Evolutionary conservation across 202 grass and related monocot genomes (phyloP).

Genomic region (Digitaria exilis): DNA sequence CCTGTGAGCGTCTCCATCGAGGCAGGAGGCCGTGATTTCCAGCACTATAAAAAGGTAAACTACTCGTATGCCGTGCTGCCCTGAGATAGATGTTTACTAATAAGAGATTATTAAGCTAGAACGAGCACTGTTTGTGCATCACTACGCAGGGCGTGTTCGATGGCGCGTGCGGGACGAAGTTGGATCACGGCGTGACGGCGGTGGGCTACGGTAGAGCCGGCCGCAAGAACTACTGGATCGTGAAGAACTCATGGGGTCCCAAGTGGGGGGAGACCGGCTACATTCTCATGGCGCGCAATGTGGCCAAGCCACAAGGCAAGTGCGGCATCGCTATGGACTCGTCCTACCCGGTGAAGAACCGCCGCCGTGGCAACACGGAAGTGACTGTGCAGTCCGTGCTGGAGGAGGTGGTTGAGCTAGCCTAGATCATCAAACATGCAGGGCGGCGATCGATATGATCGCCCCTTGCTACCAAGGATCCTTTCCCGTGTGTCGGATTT

Average conservation of each 20-base stretch:
- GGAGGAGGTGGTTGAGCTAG: no score
- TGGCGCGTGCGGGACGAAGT: slow-evolving; percentile 48
- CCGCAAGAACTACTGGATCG: slow-evolving; percentile 73
- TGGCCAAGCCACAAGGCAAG: slow-evolving; percentile 35
- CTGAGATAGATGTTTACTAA: no score
- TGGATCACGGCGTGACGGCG: slow-evolving; percentile 65
- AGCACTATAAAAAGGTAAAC: slow-evolving; percentile 48
- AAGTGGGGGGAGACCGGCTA: slow-evolving; percentile 75
- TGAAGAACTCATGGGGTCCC: slow-evolving; percentile 78
- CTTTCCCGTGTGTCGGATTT: no score
- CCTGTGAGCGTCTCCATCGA: slow-evolving; percentile 60
- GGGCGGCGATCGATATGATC: no score
- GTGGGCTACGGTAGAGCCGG: slow-evolving; percentile 69
- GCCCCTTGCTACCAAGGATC: no score
- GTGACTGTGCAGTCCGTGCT: no score
- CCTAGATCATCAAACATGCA: no score
- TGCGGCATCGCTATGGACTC: slow-evolving; percentile 78
- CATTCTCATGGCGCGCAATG: slow-evolving; percentile 64
- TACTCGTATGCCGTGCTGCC: no score
- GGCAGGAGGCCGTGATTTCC: slow-evolving; percentile 31
- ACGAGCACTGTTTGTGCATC: no score
- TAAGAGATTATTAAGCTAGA: no score
- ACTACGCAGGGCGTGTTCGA: slow-evolving; percentile 62
- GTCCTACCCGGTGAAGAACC: slow-evolving; percentile 62
- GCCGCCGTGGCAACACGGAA: not conserved